Percentiles rank a stretch among this genome's conserved stretches.
Conservation (phyloP, 345 rosid species). For the Hibiscus tridactylites region DNA sequence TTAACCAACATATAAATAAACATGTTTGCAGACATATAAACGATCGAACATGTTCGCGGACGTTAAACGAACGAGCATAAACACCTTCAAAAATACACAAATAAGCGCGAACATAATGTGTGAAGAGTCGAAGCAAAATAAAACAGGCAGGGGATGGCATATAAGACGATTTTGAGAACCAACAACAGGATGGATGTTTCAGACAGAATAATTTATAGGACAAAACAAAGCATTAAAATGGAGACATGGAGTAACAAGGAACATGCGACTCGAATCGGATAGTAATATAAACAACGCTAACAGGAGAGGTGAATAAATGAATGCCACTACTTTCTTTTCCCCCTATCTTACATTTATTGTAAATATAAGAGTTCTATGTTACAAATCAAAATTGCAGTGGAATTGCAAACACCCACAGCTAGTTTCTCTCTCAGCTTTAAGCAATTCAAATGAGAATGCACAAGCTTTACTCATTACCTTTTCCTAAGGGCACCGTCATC, state of each 20-base stretch:
- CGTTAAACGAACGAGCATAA: no score
- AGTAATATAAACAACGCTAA: neutral
- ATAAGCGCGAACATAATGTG: no score
- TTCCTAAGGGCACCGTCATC: slow-evolving; percentile 1
- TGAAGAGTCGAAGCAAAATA: no score
- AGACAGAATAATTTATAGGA: no score
- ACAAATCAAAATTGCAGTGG: slow-evolving; percentile 51
- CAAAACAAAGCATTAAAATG: no score
- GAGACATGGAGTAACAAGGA: neutral
- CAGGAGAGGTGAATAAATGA: slow-evolving; percentile 27
- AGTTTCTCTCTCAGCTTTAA: slow-evolving; percentile 22
- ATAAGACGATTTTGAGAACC: no score
- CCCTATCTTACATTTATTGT: slow-evolving; percentile 17
- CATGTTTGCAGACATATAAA: no score
- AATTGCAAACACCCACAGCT: slow-evolving; percentile 21
- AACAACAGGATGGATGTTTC: no score
- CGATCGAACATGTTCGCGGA: no score
- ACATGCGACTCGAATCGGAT: neutral
- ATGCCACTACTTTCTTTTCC: slow-evolving; percentile 24
- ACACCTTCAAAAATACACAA: no score
- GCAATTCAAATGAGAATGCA: slow-evolving; percentile 18
- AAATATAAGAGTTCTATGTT: slow-evolving; percentile 35
- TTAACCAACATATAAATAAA: no score
- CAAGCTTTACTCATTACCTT: slow-evolving; percentile 15
- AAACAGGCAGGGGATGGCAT: no score